Percentiles rank a stretch among this genome's conserved stretches.
Conservation (phyloP, 495 filamentous ascomycete species). For the Daldinia concentrica region DNA sequence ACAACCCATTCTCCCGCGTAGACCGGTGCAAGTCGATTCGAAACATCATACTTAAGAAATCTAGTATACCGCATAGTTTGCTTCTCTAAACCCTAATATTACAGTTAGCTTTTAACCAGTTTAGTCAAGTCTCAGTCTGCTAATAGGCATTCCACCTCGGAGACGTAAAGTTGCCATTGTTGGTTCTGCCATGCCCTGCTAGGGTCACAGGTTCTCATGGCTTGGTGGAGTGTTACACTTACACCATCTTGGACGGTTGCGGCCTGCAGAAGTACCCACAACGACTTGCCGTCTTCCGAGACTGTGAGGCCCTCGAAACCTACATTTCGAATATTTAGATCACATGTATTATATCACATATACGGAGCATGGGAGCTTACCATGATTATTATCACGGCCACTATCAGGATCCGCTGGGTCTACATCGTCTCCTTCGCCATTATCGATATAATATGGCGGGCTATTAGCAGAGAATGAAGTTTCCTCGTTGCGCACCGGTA, state of each 20-base stretch:
- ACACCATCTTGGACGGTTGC: constrained; percentile 74
- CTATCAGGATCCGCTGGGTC: constrained; percentile 64
- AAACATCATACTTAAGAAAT: constrained; percentile 71
- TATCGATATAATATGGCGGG: constrained; percentile 65
- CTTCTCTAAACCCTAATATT: constrained; percentile 51
- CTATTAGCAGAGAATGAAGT: constrained; percentile 54
- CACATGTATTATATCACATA: background rate
- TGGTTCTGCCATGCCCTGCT: background rate
- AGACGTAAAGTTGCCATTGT: background rate
- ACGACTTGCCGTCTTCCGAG: constrained; percentile 67
- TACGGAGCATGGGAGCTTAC: constrained; percentile 34
- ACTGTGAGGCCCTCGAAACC: constrained; percentile 76
- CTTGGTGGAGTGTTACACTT: constrained; percentile 17
- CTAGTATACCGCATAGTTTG: constrained; percentile 64
- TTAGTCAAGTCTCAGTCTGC: background rate
- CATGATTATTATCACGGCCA: constrained; percentile 80
- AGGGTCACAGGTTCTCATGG: background rate
- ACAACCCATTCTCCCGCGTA: constrained; percentile 75
- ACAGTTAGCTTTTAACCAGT: constrained; percentile 6
- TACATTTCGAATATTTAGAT: constrained; percentile 2
- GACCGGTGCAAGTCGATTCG: constrained; percentile 38
- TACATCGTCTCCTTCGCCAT: constrained; percentile 47
- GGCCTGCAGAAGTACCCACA: constrained; percentile 76
- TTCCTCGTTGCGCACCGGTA: constrained; percentile 72
- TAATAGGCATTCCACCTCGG: background rate